Base-by-base conservation (phyloP, 179 eudicot genomes). In the Silene noctiflora region DNA sequence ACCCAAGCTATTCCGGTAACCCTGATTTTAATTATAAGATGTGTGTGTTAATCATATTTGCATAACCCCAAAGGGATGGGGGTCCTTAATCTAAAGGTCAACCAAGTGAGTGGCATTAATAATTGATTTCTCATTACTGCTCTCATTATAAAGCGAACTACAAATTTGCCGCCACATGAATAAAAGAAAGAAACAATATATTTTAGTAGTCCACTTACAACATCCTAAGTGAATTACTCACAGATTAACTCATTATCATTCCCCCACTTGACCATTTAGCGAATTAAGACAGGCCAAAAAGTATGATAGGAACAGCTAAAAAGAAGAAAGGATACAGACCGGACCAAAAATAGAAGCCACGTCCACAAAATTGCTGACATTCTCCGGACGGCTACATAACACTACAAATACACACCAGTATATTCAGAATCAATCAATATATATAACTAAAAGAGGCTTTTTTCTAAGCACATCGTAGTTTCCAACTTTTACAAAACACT, bases 291-390 rank as follows among this genome's bases (percentile, higher is more conserved):
- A 13, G 56, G n/a, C 17, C 56, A 51, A 11, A 51, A 51, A 51
- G 56, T 51, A 51, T 4, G 17, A 11, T n/a, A 8, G 4, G 11
- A 6, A 53, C 17, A 51, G 48, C 5, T 1, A 24, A 76, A 5
- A 69, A 64, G 61, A 55, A 42, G 63, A 68, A 53, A 25, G 51
- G 73, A 68, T 73, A 76, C 67, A 74, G 81, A 94, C 97, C 81
- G 88, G 87, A 69, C 98, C 97, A 66, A 91, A 92, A 7, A 88
- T 88, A 58, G 94, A 83, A 74, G 86, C 88, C 4, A 82, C 90
- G 71, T 82, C 86, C 66, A 92, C 84, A 66, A 94, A 94, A 74
- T 92, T 94, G 87, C 97, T 94, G 73, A 90, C 97, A 65, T 82
- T 87, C 73, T 90, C 96, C 73, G 98, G 90, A 82, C 94, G 86